These are phyloP conservation scores for Karstenula rhodostoma DNA, from an alignment of 2,329 filamentous ascomycete genomes.

Conservation along the genomic window DNA sequence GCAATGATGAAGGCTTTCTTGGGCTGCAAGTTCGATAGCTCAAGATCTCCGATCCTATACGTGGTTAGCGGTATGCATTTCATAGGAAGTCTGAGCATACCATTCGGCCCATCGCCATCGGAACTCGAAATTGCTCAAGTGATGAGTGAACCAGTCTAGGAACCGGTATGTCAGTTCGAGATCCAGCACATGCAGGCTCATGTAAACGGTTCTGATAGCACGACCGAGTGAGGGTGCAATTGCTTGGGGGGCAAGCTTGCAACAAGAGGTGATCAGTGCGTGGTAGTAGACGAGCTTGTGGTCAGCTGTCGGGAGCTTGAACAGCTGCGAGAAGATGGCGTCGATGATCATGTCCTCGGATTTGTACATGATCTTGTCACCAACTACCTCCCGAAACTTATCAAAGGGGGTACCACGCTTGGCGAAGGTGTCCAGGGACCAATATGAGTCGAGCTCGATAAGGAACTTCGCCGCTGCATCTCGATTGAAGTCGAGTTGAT, in stretches of 20 bases:
- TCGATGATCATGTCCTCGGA: constrained; percentile 98
- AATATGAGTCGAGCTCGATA: constrained; percentile 95
- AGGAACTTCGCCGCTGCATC: constrained; percentile 85
- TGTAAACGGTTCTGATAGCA: constrained; percentile 91
- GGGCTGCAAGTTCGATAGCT: constrained; percentile 78
- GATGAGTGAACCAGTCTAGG: constrained; percentile 97
- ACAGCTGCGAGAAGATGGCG: constrained; percentile 93
- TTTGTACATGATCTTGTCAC: constrained; percentile 86
- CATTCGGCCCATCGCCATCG: constrained; percentile 99
- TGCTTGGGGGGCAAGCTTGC: constrained; percentile 94
- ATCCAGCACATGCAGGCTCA: constrained; percentile 82
- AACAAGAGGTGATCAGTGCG: constrained; percentile 90
- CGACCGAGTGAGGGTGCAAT: constrained; percentile 92
- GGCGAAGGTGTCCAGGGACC: constrained; percentile 86
- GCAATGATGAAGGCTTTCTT: constrained; percentile 93
- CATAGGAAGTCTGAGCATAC: constrained; percentile 55
- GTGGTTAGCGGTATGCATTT: constrained; percentile 19
- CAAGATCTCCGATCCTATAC: constrained; percentile 77
- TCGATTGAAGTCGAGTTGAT: constrained; percentile 91
- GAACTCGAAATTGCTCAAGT: constrained; percentile 98
- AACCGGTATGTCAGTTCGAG: constrained; percentile 87
- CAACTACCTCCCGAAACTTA: constrained; percentile 73
- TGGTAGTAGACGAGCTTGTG: constrained; percentile 98
- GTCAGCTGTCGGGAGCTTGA: constrained; percentile 84
- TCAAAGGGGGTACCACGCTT: constrained; percentile 94